Conservation (phyloP, 2,329 filamentous ascomycete species). For the Xylaria sp. region DNA sequence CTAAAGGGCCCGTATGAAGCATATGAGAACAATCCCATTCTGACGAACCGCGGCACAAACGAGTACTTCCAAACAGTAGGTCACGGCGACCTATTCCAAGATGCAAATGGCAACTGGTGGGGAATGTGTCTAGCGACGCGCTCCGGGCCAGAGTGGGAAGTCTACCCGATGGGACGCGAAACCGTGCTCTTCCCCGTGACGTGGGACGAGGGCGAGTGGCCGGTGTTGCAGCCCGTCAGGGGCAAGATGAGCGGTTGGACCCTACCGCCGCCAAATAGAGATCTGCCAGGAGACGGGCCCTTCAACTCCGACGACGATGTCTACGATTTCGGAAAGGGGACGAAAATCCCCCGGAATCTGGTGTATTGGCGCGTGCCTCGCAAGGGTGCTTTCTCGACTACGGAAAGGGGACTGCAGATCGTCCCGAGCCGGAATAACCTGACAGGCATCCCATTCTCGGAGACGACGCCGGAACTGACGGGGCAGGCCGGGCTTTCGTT, state of each 20-base stretch:
- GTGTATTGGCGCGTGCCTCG: slow-evolving; percentile 50
- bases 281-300: slow-evolving; percentile 51
- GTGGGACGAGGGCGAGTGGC: slow-evolving; percentile 62
- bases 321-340: slow-evolving; percentile 39
- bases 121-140: slow-evolving; percentile 59
- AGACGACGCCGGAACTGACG: slow-evolving; percentile 39
- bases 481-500: slow-evolving; percentile 46
- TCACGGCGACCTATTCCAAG: slow-evolving; percentile 59
- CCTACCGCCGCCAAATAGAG: slow-evolving; percentile 50
- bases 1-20: slow-evolving; percentile 57
- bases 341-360: slow-evolving; percentile 46
- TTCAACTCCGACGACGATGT: slow-evolving; percentile 42
- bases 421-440: slow-evolving; percentile 46
- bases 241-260: slow-evolving; percentile 57
- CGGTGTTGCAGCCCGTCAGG: slow-evolving; percentile 54
- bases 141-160: slow-evolving; percentile 53
- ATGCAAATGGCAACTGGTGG: slow-evolving; percentile 62
- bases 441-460: slow-evolving; percentile 39
- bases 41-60: slow-evolving; percentile 54
- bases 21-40: slow-evolving; percentile 56
- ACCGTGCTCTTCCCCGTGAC: slow-evolving; percentile 55
- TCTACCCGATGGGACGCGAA: slow-evolving; percentile 66
- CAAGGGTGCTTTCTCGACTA: slow-evolving; percentile 40
- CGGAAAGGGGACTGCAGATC: slow-evolving; percentile 42
- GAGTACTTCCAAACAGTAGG: slow-evolving; percentile 57